phyloP scores from a whole-genome alignment of 2,329 filamentous ascomycete genomes.

The Penicillium carneum region DNA sequence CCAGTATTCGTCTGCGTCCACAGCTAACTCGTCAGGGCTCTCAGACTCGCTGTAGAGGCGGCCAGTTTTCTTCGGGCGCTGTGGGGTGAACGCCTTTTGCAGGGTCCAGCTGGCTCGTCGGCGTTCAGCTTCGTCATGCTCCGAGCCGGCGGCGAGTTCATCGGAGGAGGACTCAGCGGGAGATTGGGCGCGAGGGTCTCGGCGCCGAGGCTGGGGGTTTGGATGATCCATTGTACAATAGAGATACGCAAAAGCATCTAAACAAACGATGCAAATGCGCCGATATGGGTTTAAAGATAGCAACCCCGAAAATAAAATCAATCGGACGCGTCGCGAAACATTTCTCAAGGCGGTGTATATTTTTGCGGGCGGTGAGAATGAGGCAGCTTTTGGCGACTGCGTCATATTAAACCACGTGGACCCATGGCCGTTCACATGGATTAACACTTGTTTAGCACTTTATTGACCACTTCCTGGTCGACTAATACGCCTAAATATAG shows the following conservation, averaged over 20 bases:
- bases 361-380: slow-evolving; percentile 2
- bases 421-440: not conserved
- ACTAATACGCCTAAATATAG: not conserved
- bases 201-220: slow-evolving; percentile 43
- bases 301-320: slow-evolving; percentile 8
- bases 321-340: slow-evolving; percentile 6
- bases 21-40: slow-evolving; percentile 57
- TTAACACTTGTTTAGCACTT: not conserved
- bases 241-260: slow-evolving; percentile 5
- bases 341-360: slow-evolving; percentile 10
- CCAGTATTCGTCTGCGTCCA: slow-evolving; percentile 50
- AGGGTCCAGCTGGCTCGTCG: slow-evolving; percentile 47
- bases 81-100: slow-evolving; percentile 43
- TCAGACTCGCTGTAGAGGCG: slow-evolving; percentile 46
- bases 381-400: not conserved
- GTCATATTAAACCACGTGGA: slow-evolving; percentile 10
- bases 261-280: slow-evolving; percentile 20
- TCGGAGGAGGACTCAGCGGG: slow-evolving; percentile 50
- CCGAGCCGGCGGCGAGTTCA: slow-evolving; percentile 49
- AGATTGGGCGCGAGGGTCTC: slow-evolving; percentile 39
- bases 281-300: not conserved
- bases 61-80: slow-evolving; percentile 37
- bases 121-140: slow-evolving; percentile 46
- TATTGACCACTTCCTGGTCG: not conserved
- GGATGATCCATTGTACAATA: slow-evolving; percentile 37